Evolutionary conservation across 495 filamentous ascomycete species (phyloP), one percentile per base, ranked within the genome.

Genomic region (Margaritispora aquatica): DNA sequence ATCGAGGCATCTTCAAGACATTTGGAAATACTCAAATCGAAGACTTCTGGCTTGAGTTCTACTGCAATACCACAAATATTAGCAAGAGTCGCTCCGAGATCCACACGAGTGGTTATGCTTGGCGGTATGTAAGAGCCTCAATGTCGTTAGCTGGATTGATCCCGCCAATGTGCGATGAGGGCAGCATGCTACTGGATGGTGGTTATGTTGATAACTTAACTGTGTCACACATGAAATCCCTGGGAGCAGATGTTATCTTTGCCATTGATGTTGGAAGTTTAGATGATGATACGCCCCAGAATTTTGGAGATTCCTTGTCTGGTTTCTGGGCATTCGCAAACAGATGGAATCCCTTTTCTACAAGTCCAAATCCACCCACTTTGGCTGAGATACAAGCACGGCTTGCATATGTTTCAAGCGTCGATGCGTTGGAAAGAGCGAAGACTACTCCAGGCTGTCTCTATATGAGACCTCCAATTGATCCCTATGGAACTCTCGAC

Each of bases 61-160:
- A 97, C 77, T 97, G 95, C 78, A 98, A 98, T 70, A 97, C 92
- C 0, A 97, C 95, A 24, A 97, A 96, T 66, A 97, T 98, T 74
- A 89, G 84, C 74, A 92, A 92, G 66, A 90, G 86, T 36, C 84
- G 92, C 8, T 82, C 84, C 2, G 92, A 97, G 68, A 90, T 92
- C 70, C 94, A 98, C 73, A 96, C 89, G 0, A 91, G 86, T 27
- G 94, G 94, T 4, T 97, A 97, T 63, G 91, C 92, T 1, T 98
- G 94, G 94, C 83, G 94, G 36, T 97, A 97, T 68, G 86, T 98
- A 11, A 82, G 94, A 22, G 94, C 94, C 2, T 96, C 90, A 9
- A 98, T 98, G 94, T 92, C 90, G 0, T 79, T 98, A 15, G 94
- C 95, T 0, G 94, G 94, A 8, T 76, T 98, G 1, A 78, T 97